phyloP scores from a whole-genome alignment of 306 rosid genomes.

The Luffa aegyptiaca region DNA sequence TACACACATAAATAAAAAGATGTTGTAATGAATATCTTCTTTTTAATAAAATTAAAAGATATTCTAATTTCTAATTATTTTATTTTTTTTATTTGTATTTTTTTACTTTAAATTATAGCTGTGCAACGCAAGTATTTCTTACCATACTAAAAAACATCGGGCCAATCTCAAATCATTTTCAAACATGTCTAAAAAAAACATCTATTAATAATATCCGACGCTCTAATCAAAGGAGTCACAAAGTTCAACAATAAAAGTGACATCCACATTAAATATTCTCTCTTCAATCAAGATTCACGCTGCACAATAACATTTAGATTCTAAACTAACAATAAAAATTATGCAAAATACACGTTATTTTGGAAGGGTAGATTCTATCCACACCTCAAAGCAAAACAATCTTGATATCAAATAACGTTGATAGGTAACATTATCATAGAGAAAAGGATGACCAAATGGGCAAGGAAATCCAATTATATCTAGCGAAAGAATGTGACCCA shows the following conservation, averaged over 20 bases:
- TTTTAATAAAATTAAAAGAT: too few relatives aligned
- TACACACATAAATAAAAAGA: too few relatives aligned
- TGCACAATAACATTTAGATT: too few relatives aligned
- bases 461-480: conserved; percentile 18
- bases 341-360: not conserved
- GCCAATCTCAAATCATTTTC: not conserved
- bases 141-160: too few relatives aligned
- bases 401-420: not conserved
- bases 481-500: conserved; percentile 56
- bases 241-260: not conserved
- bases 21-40: too few relatives aligned
- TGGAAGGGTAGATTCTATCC: not conserved
- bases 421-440: not conserved
- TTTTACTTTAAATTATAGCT: too few relatives aligned
- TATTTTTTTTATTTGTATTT: too few relatives aligned
- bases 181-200: not conserved
- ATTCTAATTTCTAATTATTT: too few relatives aligned
- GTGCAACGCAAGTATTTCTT: too few relatives aligned
- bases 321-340: too few relatives aligned
- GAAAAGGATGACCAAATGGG: conserved; percentile 17
- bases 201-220: not conserved
- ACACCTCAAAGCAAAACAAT: not conserved
- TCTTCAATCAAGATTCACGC: too few relatives aligned
- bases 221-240: not conserved
- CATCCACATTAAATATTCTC: too few relatives aligned